Base-by-base conservation (phyloP, 441 rosid species). In the Kokia cookei region DNA sequence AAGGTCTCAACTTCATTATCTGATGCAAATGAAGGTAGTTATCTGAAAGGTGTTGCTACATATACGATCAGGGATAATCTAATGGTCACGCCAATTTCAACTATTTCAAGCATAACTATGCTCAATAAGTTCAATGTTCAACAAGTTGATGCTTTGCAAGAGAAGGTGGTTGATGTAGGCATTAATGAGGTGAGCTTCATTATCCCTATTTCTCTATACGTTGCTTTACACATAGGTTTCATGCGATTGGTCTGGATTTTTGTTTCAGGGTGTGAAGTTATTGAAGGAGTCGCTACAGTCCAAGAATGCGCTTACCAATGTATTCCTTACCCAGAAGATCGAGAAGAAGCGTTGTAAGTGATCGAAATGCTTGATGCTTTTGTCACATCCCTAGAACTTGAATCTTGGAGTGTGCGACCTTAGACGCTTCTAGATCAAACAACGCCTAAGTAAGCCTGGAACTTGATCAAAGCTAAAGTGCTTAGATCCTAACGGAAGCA, bases 1-100 rank as follows among this genome's bases (percentile, higher is more conserved):
- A 3, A 1, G 2, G 24, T 59, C 29, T 59, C 19, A 5, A 5
- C 8, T 5, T 1, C 17, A 15, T 8, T 32, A 6, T 43, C 29
- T 1, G 17, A 37, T 4, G n/a, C 8, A 27, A 26, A 15, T 10
- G 64, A 47, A 17, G 69, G 74, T 3, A 83, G 80, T 1, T 77
- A 45, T 11, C 78, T 80, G 13, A 78, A 59, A 53, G 78, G 54
- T 5, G 54, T 75, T 1, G 78, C 42, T 12, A 79, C 79, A 0
- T 77, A 59, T 42, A 53, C 26, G 24, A 17, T 53, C 24, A 15
- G 17, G 9, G 58, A 53, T 53, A 3, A 53, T 53, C 24, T 53
- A 26, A 53, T 11, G 7, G 11, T 53, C 24, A 53, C 10, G 2
- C 26, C 24, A 1, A 53, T 17, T 26, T n/a, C 58, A 53, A n/a